phyloP scores from a whole-genome alignment of 176 grass and related monocot genomes.

The Lolium multiflorum region DNA sequence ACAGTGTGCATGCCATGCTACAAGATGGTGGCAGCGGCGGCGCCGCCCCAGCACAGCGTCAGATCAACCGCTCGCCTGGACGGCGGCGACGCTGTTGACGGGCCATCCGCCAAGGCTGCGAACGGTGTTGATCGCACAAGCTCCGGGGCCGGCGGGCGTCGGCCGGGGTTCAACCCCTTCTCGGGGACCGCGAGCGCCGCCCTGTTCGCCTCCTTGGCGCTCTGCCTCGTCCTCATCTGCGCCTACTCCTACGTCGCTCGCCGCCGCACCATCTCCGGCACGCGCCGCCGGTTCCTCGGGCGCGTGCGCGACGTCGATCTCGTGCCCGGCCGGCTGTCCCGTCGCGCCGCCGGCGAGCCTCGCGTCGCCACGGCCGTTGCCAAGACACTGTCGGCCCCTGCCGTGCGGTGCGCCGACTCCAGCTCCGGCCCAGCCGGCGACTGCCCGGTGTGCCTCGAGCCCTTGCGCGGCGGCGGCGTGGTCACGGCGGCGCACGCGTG shows the following conservation, averaged over 20 bases:
- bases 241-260: conserved; percentile 56
- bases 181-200: conserved; percentile 45
- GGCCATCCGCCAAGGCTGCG: background rate
- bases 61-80: background rate
- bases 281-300: conserved; percentile 40
- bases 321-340: conserved; percentile 18
- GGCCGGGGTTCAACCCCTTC: conserved; percentile 40
- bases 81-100: conserved; percentile 4
- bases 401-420: background rate
- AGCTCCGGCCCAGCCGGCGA: conserved; percentile 36
- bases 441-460: conserved; percentile 60
- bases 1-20: background rate
- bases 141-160: background rate
- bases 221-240: conserved; percentile 59
- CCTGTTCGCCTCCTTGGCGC: conserved; percentile 48
- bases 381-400: conserved; percentile 17
- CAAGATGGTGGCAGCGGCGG: background rate
- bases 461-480: conserved; percentile 48
- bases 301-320: background rate
- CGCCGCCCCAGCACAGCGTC: background rate
- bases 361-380: conserved; percentile 19
- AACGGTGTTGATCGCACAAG: background rate
- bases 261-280: conserved; percentile 39
- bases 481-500: conserved; percentile 57
- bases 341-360: conserved; percentile 5